Conservation (phyloP, 1,139 yeast genomes). For the Protomyces inundatus region DNA sequence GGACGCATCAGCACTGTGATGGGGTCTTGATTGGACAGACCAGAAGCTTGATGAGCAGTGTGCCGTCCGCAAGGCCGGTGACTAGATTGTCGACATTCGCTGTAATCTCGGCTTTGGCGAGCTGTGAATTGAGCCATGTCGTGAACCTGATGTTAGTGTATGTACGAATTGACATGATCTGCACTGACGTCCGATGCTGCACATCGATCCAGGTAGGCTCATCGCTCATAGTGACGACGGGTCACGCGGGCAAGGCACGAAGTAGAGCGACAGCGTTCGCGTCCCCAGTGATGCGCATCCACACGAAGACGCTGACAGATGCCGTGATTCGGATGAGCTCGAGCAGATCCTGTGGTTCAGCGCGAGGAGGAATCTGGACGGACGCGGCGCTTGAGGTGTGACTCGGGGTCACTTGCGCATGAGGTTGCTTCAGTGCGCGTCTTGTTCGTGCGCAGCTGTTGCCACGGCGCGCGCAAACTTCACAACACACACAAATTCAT, state of each 20-base stretch:
- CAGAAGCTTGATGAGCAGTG: constrained; percentile 26
- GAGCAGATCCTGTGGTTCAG: too few species aligned
- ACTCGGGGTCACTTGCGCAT: too few species aligned
- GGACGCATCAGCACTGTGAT: neutral
- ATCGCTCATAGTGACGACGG: constrained; percentile 2
- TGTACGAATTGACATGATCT: neutral
- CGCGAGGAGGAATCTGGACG: too few species aligned
- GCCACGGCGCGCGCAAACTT: too few species aligned
- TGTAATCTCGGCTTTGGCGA: constrained; percentile 21
- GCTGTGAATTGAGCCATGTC: constrained; percentile 28
- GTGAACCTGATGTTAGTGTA: constrained; percentile 1
- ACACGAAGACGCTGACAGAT: too few species aligned
- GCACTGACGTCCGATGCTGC: constrained; percentile 28
- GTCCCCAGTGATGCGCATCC: too few species aligned
- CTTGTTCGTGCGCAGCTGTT: too few species aligned
- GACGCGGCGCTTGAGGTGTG: too few species aligned
- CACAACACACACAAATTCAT: too few species aligned
- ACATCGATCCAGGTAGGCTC: constrained; percentile 28
- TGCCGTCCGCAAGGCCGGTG: constrained; percentile 28
- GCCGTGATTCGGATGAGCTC: too few species aligned
- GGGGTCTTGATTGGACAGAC: neutral
- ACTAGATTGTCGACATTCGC: constrained; percentile 23
- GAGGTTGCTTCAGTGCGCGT: too few species aligned
- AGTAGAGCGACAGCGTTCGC: too few species aligned
- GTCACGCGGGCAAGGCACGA: neutral